These are phyloP conservation scores for Typha latifolia DNA, from an alignment of 176 grass and related monocot species.

Conservation along the genomic window DNA sequence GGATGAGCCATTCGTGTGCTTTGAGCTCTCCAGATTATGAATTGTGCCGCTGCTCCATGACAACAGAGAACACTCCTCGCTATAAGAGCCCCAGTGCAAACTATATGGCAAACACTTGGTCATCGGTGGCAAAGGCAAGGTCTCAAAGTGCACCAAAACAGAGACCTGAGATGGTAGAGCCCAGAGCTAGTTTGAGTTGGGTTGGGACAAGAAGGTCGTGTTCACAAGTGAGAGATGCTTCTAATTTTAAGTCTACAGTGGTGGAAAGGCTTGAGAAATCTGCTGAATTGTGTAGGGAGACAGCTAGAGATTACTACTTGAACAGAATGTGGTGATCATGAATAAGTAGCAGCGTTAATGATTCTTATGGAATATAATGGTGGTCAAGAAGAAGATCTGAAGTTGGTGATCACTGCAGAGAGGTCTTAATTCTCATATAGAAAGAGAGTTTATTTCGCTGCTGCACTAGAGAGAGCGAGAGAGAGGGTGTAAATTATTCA, in stretches of 20 bases:
- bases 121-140: slow-evolving; percentile 51
- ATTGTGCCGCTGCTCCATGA: slow-evolving; percentile 20
- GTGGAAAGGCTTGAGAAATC: background rate
- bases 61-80: slow-evolving; percentile 44
- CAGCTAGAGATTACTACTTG: slow-evolving; percentile 60
- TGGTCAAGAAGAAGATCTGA: no score
- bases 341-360: no score
- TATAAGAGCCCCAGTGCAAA: slow-evolving; percentile 25
- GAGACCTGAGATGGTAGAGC: slow-evolving; percentile 8
- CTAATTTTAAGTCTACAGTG: slow-evolving; percentile 23
- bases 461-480: no score
- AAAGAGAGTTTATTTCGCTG: no score
- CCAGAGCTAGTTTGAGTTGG: slow-evolving; percentile 15
- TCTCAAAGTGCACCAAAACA: slow-evolving; percentile 66
- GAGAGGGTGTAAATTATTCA: no score
- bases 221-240: slow-evolving; percentile 19
- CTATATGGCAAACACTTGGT: slow-evolving; percentile 76
- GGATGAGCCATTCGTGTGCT: no score
- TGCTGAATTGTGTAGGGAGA: slow-evolving; percentile 17
- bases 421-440: no score
- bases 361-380: no score
- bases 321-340: slow-evolving; percentile 65
- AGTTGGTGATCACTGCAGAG: no score
- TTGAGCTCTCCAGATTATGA: no score
- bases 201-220: slow-evolving; percentile 36